Percentiles rank a stretch among this genome's conserved stretches.
phyloP scores from a whole-genome alignment of 2,329 filamentous ascomycete species.

The Fusarium pseudoanthophilum region DNA sequence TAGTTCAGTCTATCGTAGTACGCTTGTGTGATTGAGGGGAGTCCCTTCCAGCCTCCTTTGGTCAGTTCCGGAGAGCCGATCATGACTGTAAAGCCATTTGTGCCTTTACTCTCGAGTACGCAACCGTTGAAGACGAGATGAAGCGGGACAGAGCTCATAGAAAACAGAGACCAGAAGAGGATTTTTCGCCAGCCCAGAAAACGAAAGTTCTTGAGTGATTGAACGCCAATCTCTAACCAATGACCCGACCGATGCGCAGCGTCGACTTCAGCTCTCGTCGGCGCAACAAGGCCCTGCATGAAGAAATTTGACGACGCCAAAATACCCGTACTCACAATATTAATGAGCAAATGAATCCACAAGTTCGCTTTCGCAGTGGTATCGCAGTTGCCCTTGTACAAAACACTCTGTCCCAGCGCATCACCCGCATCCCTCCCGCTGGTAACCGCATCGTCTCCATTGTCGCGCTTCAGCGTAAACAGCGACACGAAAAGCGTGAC shows the following conservation, averaged over 20 bases:
- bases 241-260: slow-evolving; percentile 16
- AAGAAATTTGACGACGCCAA: slow-evolving; percentile 51
- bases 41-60: neutral
- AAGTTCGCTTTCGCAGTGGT: neutral
- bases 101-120: slow-evolving; percentile 21
- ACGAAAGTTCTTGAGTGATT: slow-evolving; percentile 30
- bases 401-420: slow-evolving; percentile 8
- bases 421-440: accelerated
- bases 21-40: neutral
- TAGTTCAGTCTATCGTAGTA: neutral
- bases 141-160: slow-evolving; percentile 15
- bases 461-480: neutral
- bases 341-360: slow-evolving; percentile 32
- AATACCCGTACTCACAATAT: slow-evolving; percentile 41
- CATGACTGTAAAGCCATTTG: slow-evolving; percentile 21
- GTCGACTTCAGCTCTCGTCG: slow-evolving; percentile 48
- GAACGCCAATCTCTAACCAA: slow-evolving; percentile 42
- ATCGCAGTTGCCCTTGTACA: slow-evolving; percentile 7
- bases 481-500: slow-evolving; percentile 23
- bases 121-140: slow-evolving; percentile 28
- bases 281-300: slow-evolving; percentile 51
- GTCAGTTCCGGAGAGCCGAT: slow-evolving; percentile 2
- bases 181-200: slow-evolving; percentile 12
- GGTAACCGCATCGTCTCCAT: accelerated
- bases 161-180: slow-evolving; percentile 15